Conservation (phyloP, 805 yeast genomes). For the Helenozyma rhizophorensis region DNA sequence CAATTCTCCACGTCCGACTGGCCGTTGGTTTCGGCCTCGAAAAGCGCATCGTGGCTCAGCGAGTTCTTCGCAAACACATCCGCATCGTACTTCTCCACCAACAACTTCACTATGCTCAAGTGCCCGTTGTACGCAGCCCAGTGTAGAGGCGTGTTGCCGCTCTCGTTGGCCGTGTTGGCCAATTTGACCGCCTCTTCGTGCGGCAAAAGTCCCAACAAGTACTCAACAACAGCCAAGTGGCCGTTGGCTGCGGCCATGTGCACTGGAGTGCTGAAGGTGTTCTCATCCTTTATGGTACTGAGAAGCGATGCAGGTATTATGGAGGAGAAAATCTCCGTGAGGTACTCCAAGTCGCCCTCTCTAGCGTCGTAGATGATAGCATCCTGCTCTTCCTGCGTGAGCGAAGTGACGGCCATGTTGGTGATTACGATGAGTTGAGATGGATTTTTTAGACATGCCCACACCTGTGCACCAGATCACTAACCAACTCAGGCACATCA, state of each 20-base stretch:
- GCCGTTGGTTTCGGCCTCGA: slow-evolving; percentile 80
- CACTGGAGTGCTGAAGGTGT: slow-evolving; percentile 66
- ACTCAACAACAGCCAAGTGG: slow-evolving; percentile 63
- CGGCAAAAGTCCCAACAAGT: slow-evolving; percentile 47
- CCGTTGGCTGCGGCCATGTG: slow-evolving; percentile 98
- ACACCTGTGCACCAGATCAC: slow-evolving; percentile 1
- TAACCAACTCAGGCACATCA: not conserved
- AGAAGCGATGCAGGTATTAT: slow-evolving; percentile 42
- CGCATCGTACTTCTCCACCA: slow-evolving; percentile 72
- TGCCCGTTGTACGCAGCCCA: slow-evolving; percentile 96
- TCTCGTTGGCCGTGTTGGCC: slow-evolving; percentile 49
- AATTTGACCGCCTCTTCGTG: slow-evolving; percentile 37
- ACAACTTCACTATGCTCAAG: slow-evolving; percentile 57
- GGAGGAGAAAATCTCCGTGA: slow-evolving; percentile 63
- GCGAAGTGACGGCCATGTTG: slow-evolving; percentile 16
- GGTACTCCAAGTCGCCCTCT: slow-evolving; percentile 76
- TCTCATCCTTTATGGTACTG: slow-evolving; percentile 53
- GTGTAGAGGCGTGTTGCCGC: slow-evolving; percentile 92
- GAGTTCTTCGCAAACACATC: slow-evolving; percentile 78
- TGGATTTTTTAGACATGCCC: no score
- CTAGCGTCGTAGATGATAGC: slow-evolving; percentile 81
- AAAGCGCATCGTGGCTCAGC: slow-evolving; percentile 78
- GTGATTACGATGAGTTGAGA: no score
- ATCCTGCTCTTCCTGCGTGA: slow-evolving; percentile 75
- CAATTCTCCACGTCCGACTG: slow-evolving; percentile 75